Evolutionary conservation across 805 yeast species (phyloP).

Genomic region (Suhomyces sp.): DNA sequence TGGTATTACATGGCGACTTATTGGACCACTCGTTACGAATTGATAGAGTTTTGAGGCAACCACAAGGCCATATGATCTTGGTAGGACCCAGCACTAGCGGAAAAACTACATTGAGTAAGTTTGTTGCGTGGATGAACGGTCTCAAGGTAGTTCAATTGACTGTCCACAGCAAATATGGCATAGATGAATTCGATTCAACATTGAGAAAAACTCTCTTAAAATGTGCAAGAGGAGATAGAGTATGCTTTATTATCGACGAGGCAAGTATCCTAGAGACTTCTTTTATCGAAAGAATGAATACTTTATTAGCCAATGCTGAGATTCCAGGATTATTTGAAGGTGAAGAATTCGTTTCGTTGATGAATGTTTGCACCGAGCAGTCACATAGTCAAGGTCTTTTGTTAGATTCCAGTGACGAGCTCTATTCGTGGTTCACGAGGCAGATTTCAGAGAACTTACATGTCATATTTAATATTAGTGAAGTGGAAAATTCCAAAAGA

Average conservation of each 20-base stretch:
- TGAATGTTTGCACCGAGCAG: slow-evolving; percentile 55
- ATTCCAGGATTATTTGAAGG: slow-evolving; percentile 85
- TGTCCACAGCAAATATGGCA: slow-evolving; percentile 52
- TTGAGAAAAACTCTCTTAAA: slow-evolving; percentile 51
- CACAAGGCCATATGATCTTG: slow-evolving; percentile 86
- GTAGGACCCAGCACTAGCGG: slow-evolving; percentile 86
- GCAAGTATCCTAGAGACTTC: slow-evolving; percentile 72
- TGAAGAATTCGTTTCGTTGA: slow-evolving; percentile 57
- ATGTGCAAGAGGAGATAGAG: slow-evolving; percentile 53
- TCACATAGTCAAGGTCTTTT: slow-evolving; percentile 59
- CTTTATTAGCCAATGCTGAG: slow-evolving; percentile 89
- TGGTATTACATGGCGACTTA: slow-evolving; percentile 67
- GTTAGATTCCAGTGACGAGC: slow-evolving; percentile 66
- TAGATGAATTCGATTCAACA: slow-evolving; percentile 66
- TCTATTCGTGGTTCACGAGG: slow-evolving; percentile 69
- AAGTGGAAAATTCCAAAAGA: slow-evolving; percentile 25
- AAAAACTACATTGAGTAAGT: slow-evolving; percentile 68
- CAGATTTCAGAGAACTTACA: slow-evolving; percentile 74
- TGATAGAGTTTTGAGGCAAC: slow-evolving; percentile 78
- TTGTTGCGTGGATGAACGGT: slow-evolving; percentile 93
- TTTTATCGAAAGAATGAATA: slow-evolving; percentile 88
- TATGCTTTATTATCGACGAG: slow-evolving; percentile 79
- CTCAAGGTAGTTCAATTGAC: slow-evolving; percentile 56
- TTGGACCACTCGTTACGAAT: slow-evolving; percentile 74
- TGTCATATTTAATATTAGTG: slow-evolving; percentile 74